Base-by-base conservation (phyloP, 2,329 filamentous ascomycete genomes). In the Phialophora expanda region DNA sequence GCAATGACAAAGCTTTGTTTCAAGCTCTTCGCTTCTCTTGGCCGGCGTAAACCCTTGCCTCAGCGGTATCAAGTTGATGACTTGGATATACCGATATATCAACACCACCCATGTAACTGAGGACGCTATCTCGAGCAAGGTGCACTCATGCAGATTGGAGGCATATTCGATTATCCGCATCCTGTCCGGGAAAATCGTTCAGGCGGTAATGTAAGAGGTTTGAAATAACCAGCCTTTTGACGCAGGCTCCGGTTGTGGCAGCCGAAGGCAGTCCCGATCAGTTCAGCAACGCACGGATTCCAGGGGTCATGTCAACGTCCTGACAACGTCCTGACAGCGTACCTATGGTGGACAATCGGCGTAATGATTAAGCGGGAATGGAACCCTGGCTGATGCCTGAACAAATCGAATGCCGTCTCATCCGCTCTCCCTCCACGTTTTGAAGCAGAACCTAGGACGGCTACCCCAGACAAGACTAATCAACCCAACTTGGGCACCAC, bases 391-490 rank as follows among this genome's bases (percentile, higher is more conserved):
- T 14, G 44, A 14, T 24, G 48, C 22, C 20, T 28, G 48, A 8
- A 51, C 48, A 26, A 51, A 51, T 51, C 48, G 48, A 51, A 22
- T 22, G 48, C 24, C 48, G 48, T 51, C 48, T 51, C 48, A 51
- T 51, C 48, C 48, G 24, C 48, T 2, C 20, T 28, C 24, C 48
- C 48, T 51, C 48, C 48, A 51, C 20, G 48, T 24, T 24, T 51
- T 14, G 48, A 28, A 28, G 48, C 48, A 51, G 48, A 26, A 5
- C 14, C 48, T 51, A 51, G 14, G 48, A 51, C 20, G 48, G 14
- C 22, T 51, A 26, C 48, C 48, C 48, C 48, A 51, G 48, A 51
- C 24, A 14, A 4, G 38, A 17, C 38, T 44, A n/a, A 44, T 20
- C 17, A 6, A 44, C 38, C 38, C 38, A 41, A 5, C 48, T n/a